phyloP scores from a whole-genome alignment of 192 early-diverging fungal species.

The Geranomyces variabilis region DNA sequence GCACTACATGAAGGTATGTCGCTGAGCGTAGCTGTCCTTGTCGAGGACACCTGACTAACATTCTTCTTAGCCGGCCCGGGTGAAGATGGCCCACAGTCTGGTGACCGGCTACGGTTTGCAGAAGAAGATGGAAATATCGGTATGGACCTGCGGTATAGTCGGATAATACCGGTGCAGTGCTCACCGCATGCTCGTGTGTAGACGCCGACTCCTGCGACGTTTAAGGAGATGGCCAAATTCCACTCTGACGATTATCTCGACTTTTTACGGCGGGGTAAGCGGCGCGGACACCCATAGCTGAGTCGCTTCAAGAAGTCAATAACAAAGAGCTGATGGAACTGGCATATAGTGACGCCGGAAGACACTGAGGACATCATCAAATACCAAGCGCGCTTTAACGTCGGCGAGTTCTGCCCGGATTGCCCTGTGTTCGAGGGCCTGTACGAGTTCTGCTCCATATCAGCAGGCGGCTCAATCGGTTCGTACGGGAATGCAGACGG shows the following conservation, averaged over 20 bases:
- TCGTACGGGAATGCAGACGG: not conserved
- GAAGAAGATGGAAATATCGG: slow-evolving; percentile 79
- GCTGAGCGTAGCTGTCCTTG: not conserved
- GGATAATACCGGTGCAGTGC: not conserved
- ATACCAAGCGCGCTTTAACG: slow-evolving; percentile 69
- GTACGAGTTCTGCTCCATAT: slow-evolving; percentile 93
- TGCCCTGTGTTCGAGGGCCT: slow-evolving; percentile 97
- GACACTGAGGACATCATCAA: slow-evolving; percentile 53
- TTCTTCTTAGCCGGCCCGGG: slow-evolving; percentile 78
- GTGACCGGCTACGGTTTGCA: slow-evolving; percentile 90
- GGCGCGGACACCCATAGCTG: not conserved
- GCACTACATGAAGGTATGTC: slow-evolving; percentile 59
- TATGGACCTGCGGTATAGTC: slow-evolving; percentile 3
- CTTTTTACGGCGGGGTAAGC: slow-evolving; percentile 74
- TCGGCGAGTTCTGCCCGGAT: slow-evolving; percentile 80
- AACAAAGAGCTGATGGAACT: too few species aligned
- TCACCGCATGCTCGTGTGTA: not conserved
- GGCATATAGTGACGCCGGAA: slow-evolving; percentile 38
- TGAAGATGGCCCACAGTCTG: slow-evolving; percentile 91
- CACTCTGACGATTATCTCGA: slow-evolving; percentile 95
- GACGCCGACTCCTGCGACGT: slow-evolving; percentile 79
- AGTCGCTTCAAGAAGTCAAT: too few species aligned
- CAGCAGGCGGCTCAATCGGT: slow-evolving; percentile 90
- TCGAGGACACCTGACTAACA: not conserved
- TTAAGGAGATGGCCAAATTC: slow-evolving; percentile 91